Percentiles rank a stretch among this genome's conserved stretches.
Evolutionary conservation across 805 yeast genomes (phyloP).

Genomic region (Schwanniomyces polymorphus): DNA sequence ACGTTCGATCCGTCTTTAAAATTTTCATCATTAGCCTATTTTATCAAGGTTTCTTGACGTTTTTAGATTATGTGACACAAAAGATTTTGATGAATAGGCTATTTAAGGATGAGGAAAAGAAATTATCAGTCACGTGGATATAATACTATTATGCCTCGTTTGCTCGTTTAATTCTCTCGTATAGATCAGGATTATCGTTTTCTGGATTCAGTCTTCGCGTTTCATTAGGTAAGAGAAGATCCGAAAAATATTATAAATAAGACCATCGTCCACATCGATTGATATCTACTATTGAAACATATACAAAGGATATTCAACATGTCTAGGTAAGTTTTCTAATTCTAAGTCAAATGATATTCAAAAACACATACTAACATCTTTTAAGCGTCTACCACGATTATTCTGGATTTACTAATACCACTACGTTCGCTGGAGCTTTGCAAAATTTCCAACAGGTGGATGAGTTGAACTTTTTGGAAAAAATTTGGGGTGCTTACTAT

Average conservation of each 20-base stretch:
- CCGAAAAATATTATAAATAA: neutral
- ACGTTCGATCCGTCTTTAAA: too few species aligned
- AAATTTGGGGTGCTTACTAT: conserved; percentile 88
- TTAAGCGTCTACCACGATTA: conserved; percentile 31
- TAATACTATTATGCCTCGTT: neutral
- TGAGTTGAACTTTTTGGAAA: conserved; percentile 46
- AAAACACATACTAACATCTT: conserved; percentile 1
- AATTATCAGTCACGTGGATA: neutral
- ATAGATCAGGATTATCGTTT: neutral
- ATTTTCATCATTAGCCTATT: too few species aligned
- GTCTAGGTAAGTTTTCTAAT: conserved; percentile 1
- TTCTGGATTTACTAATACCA: conserved; percentile 29
- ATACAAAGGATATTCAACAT: neutral
- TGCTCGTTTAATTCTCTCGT: neutral
- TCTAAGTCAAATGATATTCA: neutral
- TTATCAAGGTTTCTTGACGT: too few species aligned
- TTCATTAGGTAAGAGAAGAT: neutral
- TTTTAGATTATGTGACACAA: too few species aligned
- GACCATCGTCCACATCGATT: neutral
- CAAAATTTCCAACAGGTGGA: conserved; percentile 25
- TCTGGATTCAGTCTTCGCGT: neutral
- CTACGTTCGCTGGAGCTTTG: conserved; percentile 27
- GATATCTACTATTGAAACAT: neutral
- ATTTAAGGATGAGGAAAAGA: too few species aligned
- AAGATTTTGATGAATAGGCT: too few species aligned